These are phyloP conservation scores for Spencermartinsiella ligniputridi DNA, from an alignment of 1,139 yeast species.

Conservation along the genomic window DNA sequence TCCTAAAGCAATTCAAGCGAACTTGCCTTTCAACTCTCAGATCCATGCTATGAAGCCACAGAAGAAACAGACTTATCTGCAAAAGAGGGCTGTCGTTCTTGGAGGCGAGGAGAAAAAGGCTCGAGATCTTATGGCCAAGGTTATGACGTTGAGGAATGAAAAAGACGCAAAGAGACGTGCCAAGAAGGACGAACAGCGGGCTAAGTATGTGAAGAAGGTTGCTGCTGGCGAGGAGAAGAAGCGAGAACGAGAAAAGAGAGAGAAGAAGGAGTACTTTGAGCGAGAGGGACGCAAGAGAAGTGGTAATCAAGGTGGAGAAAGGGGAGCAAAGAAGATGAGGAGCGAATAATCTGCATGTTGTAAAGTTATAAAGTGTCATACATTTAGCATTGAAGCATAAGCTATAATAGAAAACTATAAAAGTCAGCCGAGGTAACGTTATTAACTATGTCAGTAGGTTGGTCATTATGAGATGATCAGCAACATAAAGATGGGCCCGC, in stretches of 20 bases:
- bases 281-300: constrained; percentile 61
- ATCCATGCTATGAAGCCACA: constrained; percentile 73
- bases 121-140: constrained; percentile 81
- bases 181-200: constrained; percentile 74
- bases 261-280: constrained; percentile 82
- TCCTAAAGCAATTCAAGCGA: constrained; percentile 70
- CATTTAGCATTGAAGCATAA: too few species aligned
- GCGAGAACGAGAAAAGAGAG: constrained; percentile 71
- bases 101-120: constrained; percentile 94
- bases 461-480: too few species aligned
- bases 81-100: constrained; percentile 89
- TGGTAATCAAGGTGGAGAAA: constrained; percentile 15
- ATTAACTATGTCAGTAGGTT: too few species aligned
- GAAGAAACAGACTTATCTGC: constrained; percentile 74
- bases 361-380: too few species aligned
- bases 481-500: too few species aligned
- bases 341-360: too few species aligned
- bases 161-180: constrained; percentile 75
- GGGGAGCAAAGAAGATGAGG: constrained; percentile 11
- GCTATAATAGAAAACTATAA: too few species aligned
- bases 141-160: constrained; percentile 76
- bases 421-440: too few species aligned
- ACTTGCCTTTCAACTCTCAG: constrained; percentile 89
- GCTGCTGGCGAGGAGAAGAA: constrained; percentile 70
- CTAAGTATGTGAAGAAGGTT: constrained; percentile 66